These are phyloP conservation scores for Phytophthora sp. DNA, from an alignment of 352 stramenopile genomes.

Conservation along the genomic window DNA sequence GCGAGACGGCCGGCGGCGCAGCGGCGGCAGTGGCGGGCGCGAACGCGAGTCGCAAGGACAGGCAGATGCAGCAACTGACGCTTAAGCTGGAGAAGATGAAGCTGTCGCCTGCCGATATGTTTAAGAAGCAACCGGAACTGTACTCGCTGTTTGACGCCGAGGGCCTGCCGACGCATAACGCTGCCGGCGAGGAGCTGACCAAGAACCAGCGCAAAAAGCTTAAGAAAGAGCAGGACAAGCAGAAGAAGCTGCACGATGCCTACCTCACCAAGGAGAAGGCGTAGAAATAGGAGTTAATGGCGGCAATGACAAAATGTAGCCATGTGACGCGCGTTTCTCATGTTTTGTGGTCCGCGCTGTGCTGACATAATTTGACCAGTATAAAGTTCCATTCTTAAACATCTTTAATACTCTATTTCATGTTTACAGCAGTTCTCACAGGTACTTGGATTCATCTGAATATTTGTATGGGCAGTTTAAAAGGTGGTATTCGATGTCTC, in stretches of 20 bases:
- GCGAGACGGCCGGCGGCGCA: conserved; percentile 36
- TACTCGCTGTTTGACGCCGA: conserved; percentile 78
- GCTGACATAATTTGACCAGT: no score
- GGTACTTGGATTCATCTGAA: no score
- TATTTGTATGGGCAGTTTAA: no score
- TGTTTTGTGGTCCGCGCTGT: no score
- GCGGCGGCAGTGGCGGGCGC: conserved; percentile 27
- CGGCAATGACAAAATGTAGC: conserved; percentile 10
- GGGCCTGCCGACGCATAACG: conserved; percentile 81
- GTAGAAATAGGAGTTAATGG: neutral
- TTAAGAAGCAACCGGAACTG: conserved; percentile 68
- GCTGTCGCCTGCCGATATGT: conserved; percentile 85
- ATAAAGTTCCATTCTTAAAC: no score
- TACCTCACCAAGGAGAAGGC: conserved; percentile 54
- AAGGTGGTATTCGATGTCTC: no score
- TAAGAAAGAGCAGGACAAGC: conserved; percentile 90
- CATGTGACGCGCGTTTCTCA: conserved; percentile 6
- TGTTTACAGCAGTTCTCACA: no score
- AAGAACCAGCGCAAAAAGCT: conserved; percentile 89
- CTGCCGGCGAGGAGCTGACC: conserved; percentile 59
- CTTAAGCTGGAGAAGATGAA: conserved; percentile 95
- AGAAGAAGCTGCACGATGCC: conserved; percentile 83
- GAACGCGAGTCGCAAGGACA: conserved; percentile 81
- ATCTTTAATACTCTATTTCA: no score
- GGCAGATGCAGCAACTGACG: conserved; percentile 83